phyloP scores from a whole-genome alignment of 352 stramenopile genomes.

The Hyaloperonospora brassicae region DNA sequence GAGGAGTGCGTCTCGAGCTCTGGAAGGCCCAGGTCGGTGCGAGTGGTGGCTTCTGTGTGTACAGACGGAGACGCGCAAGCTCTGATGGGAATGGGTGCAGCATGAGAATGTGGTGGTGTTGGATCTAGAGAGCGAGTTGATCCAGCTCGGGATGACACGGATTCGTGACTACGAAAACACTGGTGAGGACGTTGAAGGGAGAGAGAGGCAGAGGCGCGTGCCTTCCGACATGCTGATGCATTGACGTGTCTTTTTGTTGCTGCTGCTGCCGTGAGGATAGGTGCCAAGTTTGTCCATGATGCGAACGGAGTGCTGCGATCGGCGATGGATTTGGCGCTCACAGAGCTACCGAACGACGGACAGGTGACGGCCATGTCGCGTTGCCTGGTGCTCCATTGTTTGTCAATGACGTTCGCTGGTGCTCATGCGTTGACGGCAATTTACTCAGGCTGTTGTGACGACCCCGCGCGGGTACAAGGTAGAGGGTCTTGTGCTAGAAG shows the following conservation, averaged over 20 bases:
- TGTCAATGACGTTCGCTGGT: conserved; percentile 1
- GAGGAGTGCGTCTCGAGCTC: conserved; percentile 70
- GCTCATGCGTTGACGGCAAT: not conserved
- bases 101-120: conserved; percentile 83
- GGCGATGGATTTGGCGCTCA: conserved; percentile 61
- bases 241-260: not conserved
- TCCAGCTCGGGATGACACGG: conserved; percentile 75
- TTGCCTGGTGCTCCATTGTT: not conserved
- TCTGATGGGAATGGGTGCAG: conserved; percentile 21
- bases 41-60: not conserved
- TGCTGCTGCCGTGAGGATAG: conserved; percentile 13
- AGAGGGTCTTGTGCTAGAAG: conserved; percentile 64
- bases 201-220: not conserved
- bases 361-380: conserved; percentile 26
- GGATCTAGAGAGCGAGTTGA: conserved; percentile 77
- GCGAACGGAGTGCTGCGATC: conserved; percentile 64
- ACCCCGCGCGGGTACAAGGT: conserved; percentile 67
- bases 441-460: conserved; percentile 54
- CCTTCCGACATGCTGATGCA: not conserved
- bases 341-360: conserved; percentile 74
- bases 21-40: conserved; percentile 75
- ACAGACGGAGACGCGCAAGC: not conserved
- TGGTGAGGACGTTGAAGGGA: conserved; percentile 19
- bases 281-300: conserved; percentile 59
- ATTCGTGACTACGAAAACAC: conserved; percentile 69